Base-by-base conservation (phyloP, 495 filamentous ascomycete species). In the Daldinia childiae region DNA sequence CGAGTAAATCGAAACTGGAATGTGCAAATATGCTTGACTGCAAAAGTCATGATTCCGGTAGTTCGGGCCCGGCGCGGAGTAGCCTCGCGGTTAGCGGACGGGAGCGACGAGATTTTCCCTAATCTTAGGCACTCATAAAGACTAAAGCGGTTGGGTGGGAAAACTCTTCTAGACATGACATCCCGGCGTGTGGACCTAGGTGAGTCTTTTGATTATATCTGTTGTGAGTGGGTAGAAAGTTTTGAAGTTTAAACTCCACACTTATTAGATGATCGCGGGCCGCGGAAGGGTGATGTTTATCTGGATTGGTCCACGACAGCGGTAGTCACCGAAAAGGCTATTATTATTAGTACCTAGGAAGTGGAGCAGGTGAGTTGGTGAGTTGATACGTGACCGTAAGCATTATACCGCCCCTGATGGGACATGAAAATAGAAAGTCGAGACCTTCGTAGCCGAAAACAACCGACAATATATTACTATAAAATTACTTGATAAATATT, bases 401-500 rank as follows among this genome's bases (percentile, higher is more conserved):
- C 38, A 51, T 12, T 43, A 3, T 19, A 26, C 8, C 60, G 24
- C 58, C 62, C 57, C n/a, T 56, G 30, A 59, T 38, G 14, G 21
- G 39, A 45, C 34, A 9, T 1, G 7, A 30, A 29, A 54, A 8
- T 57, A 4, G 15, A 27, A 38, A 64, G 63, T 67, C 55, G 58
- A 67, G 64, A 29, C 64, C 45, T 48, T 45, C 21, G n/a, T 29
- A 6, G 64, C 64, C 64, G 64, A 64, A 32, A 68, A 68, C 55
- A 61, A 51, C 64, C 64, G 69, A 72, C 64, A 55, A 12, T 61
- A 68, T 60, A 68, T 72, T 72, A 68, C 64, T n/a, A 17, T 55
- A 67, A 55, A 38, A 64, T 72, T 72, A 68, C 70, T 61, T 72
- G 34, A 72, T 64, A 7, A 59, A 64, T 68, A 68, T 50, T 60